Base-by-base conservation (phyloP, 208 protist species). In the Wallacemonas sp. region DNA sequence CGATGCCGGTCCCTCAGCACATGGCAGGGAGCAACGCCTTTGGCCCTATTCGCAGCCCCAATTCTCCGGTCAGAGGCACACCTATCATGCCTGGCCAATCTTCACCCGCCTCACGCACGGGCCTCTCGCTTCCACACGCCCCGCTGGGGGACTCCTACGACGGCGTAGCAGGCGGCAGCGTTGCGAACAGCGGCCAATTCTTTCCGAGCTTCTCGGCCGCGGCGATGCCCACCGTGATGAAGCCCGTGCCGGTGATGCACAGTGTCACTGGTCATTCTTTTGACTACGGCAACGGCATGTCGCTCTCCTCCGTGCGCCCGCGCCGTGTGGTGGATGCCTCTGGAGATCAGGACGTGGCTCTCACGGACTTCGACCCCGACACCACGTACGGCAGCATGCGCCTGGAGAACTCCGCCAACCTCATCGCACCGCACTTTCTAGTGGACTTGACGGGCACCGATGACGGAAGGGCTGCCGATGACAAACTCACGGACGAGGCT, bases 341-440 rank as follows among this genome's bases (percentile, higher is more conserved):
- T 3, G 51, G 19, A 21, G 51, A 58, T 9, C 14, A 26, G 3
- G 51, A 34, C 5, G 51, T 17, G 8, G 24, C 51, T 26, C 24
- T 42, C 14, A 58, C 51, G 51, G 51, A 58, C 19, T 17, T 30
- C n/a, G 51, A 58, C 19, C 28, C 21, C n/a, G 51, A 58, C n/a
- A 58, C 51, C 2, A 24, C 24, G 17, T 58, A 58, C 28, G 27
- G 51, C 30, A 58, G 51, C 31, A 17, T 58, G 51, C 51, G 51
- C 51, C 51, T 58, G 0, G 51, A 58, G 30, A 58, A 58, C 51
- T 58, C 51, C 3, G 28, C 28, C 15, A 58, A 58, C 51, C 28
- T 38, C 30, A 21, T 39, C 19, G 28, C 17, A 14, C 3, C 8
- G 5, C 4, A 38, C 51, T 3, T 38, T 2, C 4, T 38, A 31